A percentile compares a stretch with the other conserved stretches of the same genome.
Conservation (phyloP, 2,329 filamentous ascomycete species). For the Phyllosticta citrichinensis region DNA sequence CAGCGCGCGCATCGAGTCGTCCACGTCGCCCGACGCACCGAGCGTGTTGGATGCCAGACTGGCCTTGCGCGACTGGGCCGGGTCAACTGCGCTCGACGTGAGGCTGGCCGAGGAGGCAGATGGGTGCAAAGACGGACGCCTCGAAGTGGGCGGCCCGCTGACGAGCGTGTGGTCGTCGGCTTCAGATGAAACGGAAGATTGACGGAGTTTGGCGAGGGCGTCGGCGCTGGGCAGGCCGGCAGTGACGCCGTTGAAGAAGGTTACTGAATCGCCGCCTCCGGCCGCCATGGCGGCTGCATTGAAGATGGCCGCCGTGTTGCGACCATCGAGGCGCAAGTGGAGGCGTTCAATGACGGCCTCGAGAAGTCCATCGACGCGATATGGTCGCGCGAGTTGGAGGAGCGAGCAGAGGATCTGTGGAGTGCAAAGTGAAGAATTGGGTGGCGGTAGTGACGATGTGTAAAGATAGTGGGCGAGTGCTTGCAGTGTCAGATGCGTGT, state of each 20-base stretch:
- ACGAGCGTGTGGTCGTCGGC: not conserved
- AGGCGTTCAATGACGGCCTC: constrained; percentile 88
- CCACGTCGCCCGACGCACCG: constrained; percentile 16
- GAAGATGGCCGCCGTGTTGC: constrained; percentile 94
- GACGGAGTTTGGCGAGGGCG: not conserved
- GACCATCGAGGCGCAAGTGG: constrained; percentile 78
- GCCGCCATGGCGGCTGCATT: constrained; percentile 98
- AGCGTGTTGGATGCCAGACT: constrained; percentile 24
- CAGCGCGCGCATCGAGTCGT: constrained; percentile 29
- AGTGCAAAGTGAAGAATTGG: constrained; percentile 69
- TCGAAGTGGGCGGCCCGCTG: not conserved
- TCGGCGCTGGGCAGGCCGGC: constrained; percentile 8
- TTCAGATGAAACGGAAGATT: constrained; percentile 3
- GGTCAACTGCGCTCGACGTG: not conserved
- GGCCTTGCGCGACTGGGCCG: constrained; percentile 23
- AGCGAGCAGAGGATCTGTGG: constrained; percentile 94
- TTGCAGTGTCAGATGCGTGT: constrained; percentile 81
- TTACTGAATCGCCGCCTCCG: constrained; percentile 77
- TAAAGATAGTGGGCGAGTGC: constrained; percentile 89
- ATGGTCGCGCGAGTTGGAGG: constrained; percentile 84
- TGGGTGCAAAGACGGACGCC: not conserved
- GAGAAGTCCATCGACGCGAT: constrained; percentile 82
- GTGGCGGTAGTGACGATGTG: constrained; percentile 74
- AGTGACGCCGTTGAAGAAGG: constrained; percentile 41
- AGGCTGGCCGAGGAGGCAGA: constrained; percentile 4